Evolutionary conservation across 2,329 filamentous ascomycete genomes (phyloP), one percentile per base, ranked within the genome.

Genomic region (Diaporthe velutina): DNA sequence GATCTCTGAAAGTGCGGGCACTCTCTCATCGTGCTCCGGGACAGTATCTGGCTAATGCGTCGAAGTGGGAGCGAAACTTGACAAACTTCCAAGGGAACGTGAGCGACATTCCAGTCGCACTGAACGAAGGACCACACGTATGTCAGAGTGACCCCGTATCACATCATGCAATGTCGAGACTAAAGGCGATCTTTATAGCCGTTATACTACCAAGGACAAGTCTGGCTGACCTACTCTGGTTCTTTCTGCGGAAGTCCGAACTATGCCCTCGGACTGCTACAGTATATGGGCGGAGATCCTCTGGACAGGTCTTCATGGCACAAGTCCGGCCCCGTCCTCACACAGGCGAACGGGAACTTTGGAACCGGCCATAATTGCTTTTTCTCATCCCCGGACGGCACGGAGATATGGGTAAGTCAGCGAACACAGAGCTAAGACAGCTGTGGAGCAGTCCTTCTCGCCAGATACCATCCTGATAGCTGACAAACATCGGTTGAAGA

Each of bases 221-320:
- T 77, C 22, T 77, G 75, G 76, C 50, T 77, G 35, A 68, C 70
- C n/a, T 76, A 76, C 71, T 77, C 76, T 1, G 76, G 70, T 15
- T 77, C 76, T 1, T 74, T 72, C 60, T 77, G 76, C 58, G 73
- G 71, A 2, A 76, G 71, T 33, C 76, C 76, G 4, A 74, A 76
- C 38, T 77, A 77, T 45, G 68, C 72, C 1, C 70, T 77, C 0
- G 76, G 76, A 7, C 54, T 77, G 12, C 40, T 77, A 35, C 70
- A 73, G 6, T 77, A 73, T 42, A 64, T 66, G 38, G 75, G 76
- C 33, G 76, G 76, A 28, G 58, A 73, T 19, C 71, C 71, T 7
- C 3, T 67, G 4, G n/a, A 57, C 2, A 73, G 25, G 48, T 57
- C 73, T 2, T 76, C 76, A 6, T 77, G 76, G 75, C 60, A 57